These are phyloP conservation scores for Trypanosoma platydactyli DNA, from an alignment of 208 protist genomes.

Conservation along the genomic window DNA sequence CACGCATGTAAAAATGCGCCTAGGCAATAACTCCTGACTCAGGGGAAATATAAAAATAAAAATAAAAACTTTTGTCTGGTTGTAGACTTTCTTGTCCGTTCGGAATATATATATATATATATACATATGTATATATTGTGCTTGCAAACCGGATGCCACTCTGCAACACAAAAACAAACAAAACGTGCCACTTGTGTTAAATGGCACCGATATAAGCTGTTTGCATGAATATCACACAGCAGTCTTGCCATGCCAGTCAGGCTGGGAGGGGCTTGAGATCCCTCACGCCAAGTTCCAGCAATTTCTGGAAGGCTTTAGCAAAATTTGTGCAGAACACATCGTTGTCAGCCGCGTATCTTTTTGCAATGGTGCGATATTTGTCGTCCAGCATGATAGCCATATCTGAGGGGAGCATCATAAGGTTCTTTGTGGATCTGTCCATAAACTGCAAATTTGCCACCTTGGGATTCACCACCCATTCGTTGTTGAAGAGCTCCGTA, in stretches of 20 bases:
- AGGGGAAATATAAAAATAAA: no score
- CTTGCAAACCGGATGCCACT: no score
- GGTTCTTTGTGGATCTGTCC: constrained; percentile 64
- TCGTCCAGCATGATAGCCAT: constrained; percentile 83
- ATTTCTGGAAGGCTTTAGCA: constrained; percentile 71
- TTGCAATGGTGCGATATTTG: constrained; percentile 75
- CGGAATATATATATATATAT: no score
- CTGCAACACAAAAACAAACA: no score
- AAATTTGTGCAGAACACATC: constrained; percentile 90
- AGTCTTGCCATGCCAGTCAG: not conserved
- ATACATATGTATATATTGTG: no score
- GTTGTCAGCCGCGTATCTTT: constrained; percentile 91
- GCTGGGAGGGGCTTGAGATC: constrained; percentile 32
- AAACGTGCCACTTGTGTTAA: no score
- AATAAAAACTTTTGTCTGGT: no score
- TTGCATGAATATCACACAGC: no score
- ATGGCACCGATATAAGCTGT: no score
- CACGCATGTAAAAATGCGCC: no score
- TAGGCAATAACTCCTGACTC: no score
- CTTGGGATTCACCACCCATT: constrained; percentile 78
- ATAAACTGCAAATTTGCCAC: constrained; percentile 73
- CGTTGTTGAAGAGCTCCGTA: constrained; percentile 71
- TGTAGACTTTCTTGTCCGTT: no score
- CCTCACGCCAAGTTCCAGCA: constrained; percentile 61
- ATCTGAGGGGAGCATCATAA: constrained; percentile 95